Conservation (phyloP, 768 basidiomycete species). For the Saitozyma sp. region DNA sequence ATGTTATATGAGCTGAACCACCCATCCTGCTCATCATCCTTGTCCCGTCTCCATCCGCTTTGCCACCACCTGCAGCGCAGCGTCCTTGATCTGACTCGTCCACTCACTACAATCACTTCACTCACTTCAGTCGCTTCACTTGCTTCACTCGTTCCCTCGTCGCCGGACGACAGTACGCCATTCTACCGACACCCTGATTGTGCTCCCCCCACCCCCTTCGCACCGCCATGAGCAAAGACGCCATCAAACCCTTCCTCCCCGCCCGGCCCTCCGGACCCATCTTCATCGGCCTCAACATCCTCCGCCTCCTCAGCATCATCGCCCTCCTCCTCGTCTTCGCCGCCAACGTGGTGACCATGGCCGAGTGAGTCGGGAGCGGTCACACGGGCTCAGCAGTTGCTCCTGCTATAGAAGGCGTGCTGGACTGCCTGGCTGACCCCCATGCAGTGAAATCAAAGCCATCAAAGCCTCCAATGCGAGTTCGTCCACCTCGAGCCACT, state of each 20-base stretch:
- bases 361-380: constrained; percentile 30
- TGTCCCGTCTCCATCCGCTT: no score
- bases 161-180: background rate
- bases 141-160: background rate
- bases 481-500: background rate
- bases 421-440: no score
- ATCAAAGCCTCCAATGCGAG: constrained; percentile 27
- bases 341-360: constrained; percentile 58
- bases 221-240: constrained; percentile 1
- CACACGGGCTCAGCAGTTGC: background rate
- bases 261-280: constrained; percentile 37
- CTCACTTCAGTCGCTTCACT: no score
- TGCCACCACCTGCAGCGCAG: no score
- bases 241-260: constrained; percentile 37
- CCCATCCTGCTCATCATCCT: no score
- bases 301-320: constrained; percentile 77
- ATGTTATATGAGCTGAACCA: no score
- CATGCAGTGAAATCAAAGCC: constrained; percentile 50
- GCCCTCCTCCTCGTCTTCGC: constrained; percentile 75
- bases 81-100: no score
- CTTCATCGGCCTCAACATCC: constrained; percentile 65
- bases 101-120: no score
- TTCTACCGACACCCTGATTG: background rate
- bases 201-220: background rate
- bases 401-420: no score